Evolutionary conservation across 2,329 filamentous ascomycete genomes (phyloP).

Genomic region (Fusarium clavum): DNA sequence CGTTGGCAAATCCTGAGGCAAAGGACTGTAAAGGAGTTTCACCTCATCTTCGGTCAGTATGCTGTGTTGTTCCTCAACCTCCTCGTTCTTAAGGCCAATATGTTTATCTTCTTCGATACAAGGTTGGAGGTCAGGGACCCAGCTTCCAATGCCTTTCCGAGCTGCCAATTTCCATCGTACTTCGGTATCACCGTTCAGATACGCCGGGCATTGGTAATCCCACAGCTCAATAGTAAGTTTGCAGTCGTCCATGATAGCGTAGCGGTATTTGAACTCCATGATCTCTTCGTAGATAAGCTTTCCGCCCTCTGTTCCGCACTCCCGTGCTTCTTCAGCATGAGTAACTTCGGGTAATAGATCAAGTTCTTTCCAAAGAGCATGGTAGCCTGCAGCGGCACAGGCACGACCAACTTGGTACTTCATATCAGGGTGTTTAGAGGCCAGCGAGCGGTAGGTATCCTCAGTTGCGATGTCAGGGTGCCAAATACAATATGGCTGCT

Average conservation of each 20-base stretch:
- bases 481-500: slow-evolving; percentile 26
- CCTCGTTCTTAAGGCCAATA: not conserved
- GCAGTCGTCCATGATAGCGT: slow-evolving; percentile 16
- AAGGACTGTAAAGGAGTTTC: not conserved
- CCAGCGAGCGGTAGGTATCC: slow-evolving; percentile 5
- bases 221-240: not conserved
- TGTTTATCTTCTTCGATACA: slow-evolving; percentile 24
- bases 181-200: slow-evolving; percentile 15
- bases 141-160: not conserved
- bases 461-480: slow-evolving; percentile 9
- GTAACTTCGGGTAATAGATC: slow-evolving; percentile 19
- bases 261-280: slow-evolving; percentile 1
- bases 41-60: not conserved
- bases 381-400: slow-evolving; percentile 17
- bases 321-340: slow-evolving; percentile 18
- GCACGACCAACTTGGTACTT: slow-evolving; percentile 17
- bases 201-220: not conserved
- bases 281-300: slow-evolving; percentile 17
- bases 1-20: slow-evolving; percentile 7
- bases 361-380: not conserved
- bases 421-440: slow-evolving; percentile 2
- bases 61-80: not conserved
- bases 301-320: not conserved
- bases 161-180: slow-evolving; percentile 1
- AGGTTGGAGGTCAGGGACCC: not conserved